Percentiles rank a stretch among this genome's conserved stretches.
Conservation (phyloP, 2,329 filamentous ascomycete genomes). For the Aspergillus floridensis region DNA sequence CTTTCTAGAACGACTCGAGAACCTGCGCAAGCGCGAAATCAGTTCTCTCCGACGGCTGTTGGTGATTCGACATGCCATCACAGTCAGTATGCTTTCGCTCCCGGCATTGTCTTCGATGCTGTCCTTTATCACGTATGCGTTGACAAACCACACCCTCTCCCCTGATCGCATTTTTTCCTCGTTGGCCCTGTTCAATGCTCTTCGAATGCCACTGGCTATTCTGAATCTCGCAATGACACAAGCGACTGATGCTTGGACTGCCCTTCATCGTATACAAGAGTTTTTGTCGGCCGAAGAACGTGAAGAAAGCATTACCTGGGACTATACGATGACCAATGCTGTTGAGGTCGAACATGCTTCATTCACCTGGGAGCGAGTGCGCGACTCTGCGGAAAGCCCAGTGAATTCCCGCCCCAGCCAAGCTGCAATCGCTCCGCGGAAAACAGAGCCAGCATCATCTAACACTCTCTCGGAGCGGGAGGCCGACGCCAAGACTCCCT, state of each 20-base stretch:
- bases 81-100: constrained; percentile 62
- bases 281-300: constrained; percentile 85
- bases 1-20: constrained; percentile 73
- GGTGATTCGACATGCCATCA: constrained; percentile 76
- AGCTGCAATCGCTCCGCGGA: constrained; percentile 36
- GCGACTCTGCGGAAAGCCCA: not conserved
- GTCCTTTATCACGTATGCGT: constrained; percentile 76
- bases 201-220: constrained; percentile 86
- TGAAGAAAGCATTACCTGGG: constrained; percentile 64
- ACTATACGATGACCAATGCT: constrained; percentile 52
- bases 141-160: constrained; percentile 64
- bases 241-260: constrained; percentile 84
- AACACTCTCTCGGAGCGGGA: constrained; percentile 10
- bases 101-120: constrained; percentile 76
- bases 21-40: constrained; percentile 74
- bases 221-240: constrained; percentile 85
- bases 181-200: constrained; percentile 85
- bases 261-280: constrained; percentile 79
- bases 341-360: constrained; percentile 69
- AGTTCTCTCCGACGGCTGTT: constrained; percentile 73
- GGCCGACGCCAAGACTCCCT: constrained; percentile 32
- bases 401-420: not conserved
- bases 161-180: constrained; percentile 88
- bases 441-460: constrained; percentile 45
- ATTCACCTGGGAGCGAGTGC: constrained; percentile 66